These are phyloP conservation scores for Starmerella stigmatis DNA, from an alignment of 805 yeast species.

Conservation along the genomic window DNA sequence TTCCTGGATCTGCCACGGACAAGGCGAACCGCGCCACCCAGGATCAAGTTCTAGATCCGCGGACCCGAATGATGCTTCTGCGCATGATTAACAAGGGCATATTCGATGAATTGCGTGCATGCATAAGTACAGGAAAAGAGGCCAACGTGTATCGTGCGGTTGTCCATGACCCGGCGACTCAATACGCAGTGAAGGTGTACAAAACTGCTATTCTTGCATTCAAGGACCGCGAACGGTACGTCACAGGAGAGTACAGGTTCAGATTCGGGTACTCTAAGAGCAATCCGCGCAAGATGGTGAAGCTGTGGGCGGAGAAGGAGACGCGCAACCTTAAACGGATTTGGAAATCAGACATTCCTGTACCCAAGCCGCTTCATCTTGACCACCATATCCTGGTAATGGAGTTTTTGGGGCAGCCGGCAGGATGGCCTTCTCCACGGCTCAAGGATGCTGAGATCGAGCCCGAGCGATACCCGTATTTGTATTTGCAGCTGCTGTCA, in stretches of 20 bases:
- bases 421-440: slow-evolving; percentile 86
- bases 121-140: slow-evolving; percentile 93
- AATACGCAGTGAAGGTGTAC: slow-evolving; percentile 77
- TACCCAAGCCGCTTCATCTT: slow-evolving; percentile 84
- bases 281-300: slow-evolving; percentile 95
- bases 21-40: slow-evolving; percentile 92
- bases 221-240: slow-evolving; percentile 91
- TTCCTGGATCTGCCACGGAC: slow-evolving; percentile 37
- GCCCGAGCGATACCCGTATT: slow-evolving; percentile 46
- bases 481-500: slow-evolving; percentile 68
- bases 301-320: slow-evolving; percentile 97
- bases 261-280: slow-evolving; percentile 73
- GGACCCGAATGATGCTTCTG: slow-evolving; percentile 74
- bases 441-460: slow-evolving; percentile 71
- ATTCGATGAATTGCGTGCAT: slow-evolving; percentile 79
- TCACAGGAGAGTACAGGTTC: slow-evolving; percentile 90
- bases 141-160: slow-evolving; percentile 92
- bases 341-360: slow-evolving; percentile 68
- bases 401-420: slow-evolving; percentile 72
- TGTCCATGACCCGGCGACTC: slow-evolving; percentile 18
- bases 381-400: slow-evolving; percentile 85
- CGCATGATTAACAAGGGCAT: slow-evolving; percentile 76
- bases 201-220: slow-evolving; percentile 95
- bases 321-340: slow-evolving; percentile 83
- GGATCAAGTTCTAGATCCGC: slow-evolving; percentile 91